These are phyloP conservation scores for Penicillium sp. DNA, from an alignment of 2,329 filamentous ascomycete species.

Conservation along the genomic window DNA sequence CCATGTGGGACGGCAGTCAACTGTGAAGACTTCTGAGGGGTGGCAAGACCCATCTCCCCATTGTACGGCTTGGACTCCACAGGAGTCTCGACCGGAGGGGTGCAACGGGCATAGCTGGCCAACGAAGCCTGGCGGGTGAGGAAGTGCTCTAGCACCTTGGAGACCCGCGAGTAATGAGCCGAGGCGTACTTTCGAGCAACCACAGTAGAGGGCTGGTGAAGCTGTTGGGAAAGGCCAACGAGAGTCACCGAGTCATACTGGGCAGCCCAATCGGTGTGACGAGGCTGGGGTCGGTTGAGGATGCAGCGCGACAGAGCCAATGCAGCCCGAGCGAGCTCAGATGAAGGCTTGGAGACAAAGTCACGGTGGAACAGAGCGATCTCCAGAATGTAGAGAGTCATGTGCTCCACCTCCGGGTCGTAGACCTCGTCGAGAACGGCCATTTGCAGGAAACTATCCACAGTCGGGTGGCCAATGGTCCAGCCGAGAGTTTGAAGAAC, in stretches of 20 bases:
- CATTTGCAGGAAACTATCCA: slow-evolving; percentile 87
- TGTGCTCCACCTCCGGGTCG: slow-evolving; percentile 85
- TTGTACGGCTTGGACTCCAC: slow-evolving; percentile 39
- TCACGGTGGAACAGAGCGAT: slow-evolving; percentile 95
- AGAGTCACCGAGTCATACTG: slow-evolving; percentile 51
- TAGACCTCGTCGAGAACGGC: slow-evolving; percentile 71
- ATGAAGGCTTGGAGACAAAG: slow-evolving; percentile 88
- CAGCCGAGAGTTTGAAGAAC: slow-evolving; percentile 95
- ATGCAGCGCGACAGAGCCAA: slow-evolving; percentile 83
- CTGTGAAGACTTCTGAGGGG: slow-evolving; percentile 40
- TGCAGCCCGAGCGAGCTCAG: slow-evolving; percentile 82
- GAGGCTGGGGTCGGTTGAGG: slow-evolving; percentile 70
- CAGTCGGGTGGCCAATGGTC: slow-evolving; percentile 91
- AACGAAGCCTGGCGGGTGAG: slow-evolving; percentile 59
- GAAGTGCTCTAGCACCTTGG: slow-evolving; percentile 62
- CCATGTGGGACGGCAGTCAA: slow-evolving; percentile 37
- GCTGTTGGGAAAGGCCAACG: slow-evolving; percentile 59
- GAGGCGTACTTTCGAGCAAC: slow-evolving; percentile 65
- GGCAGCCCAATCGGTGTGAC: slow-evolving; percentile 68
- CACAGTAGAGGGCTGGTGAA: slow-evolving; percentile 64
- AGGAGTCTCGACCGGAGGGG: slow-evolving; percentile 38
- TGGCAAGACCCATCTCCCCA: slow-evolving; percentile 41
- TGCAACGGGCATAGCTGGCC: slow-evolving; percentile 43
- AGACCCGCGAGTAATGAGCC: slow-evolving; percentile 60
- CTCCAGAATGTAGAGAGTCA: slow-evolving; percentile 91